Conservation (phyloP, 768 basidiomycete genomes). For the Panellus pusillus region DNA sequence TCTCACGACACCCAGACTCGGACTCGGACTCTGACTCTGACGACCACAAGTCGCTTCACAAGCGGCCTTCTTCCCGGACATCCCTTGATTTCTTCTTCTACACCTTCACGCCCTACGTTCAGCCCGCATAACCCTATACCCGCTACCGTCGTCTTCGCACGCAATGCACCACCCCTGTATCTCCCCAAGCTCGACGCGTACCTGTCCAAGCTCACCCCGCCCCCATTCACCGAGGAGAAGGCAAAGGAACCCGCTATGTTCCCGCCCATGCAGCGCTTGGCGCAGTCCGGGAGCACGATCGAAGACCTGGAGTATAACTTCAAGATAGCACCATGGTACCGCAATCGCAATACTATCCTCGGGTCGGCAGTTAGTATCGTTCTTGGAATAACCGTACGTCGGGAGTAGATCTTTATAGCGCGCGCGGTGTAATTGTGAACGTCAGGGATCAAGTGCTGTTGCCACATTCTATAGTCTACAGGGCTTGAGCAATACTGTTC, state of each 20-base stretch:
- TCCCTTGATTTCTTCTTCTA: background rate
- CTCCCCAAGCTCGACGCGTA: constrained; percentile 63
- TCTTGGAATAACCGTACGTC: constrained; percentile 56
- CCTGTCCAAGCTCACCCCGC: constrained; percentile 47
- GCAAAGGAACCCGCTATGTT: constrained; percentile 45
- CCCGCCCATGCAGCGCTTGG: constrained; percentile 59
- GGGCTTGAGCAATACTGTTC: constrained; percentile 66
- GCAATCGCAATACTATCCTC: constrained; percentile 54
- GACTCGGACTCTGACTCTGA: constrained; percentile 3
- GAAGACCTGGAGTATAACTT: constrained; percentile 63
- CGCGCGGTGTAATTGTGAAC: background rate
- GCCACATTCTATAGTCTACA: constrained; percentile 71
- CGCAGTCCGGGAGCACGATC: constrained; percentile 46
- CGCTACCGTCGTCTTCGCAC: constrained; percentile 56
- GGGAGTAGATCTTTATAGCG: background rate
- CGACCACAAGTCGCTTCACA: constrained; percentile 5
- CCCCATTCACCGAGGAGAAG: constrained; percentile 38
- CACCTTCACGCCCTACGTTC: background rate
- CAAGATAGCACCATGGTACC: constrained; percentile 48
- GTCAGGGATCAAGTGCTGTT: constrained; percentile 67
- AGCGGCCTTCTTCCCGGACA: constrained; percentile 3
- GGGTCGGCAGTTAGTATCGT: constrained; percentile 44
- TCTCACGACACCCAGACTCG: constrained; percentile 17
- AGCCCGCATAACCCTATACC: constrained; percentile 48
- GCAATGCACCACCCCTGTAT: constrained; percentile 56